Evolutionary conservation across 768 basidiomycete genomes (phyloP), one percentile per base, ranked within the genome.

Genomic region (Lactarius psammicola): DNA sequence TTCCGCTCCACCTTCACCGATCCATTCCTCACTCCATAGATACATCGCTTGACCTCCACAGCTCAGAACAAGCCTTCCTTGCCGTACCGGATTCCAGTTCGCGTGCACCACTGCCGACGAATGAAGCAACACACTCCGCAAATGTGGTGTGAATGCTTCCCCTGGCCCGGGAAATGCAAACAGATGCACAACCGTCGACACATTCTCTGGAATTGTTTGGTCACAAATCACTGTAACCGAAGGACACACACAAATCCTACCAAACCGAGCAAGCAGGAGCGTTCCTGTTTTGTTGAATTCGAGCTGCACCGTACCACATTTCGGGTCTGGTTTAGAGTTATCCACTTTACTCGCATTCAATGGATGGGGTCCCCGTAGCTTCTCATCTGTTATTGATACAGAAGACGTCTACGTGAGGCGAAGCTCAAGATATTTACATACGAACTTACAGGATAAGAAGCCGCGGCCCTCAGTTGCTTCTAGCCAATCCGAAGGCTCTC

Each of bases 1-100:
- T 72, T 85, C 87, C 53, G 83, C 82, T 23, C 77, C 78, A 4
- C 80, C 83, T 6, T 75, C 79, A 34, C 80, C 81, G 18, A 85
- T 76, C 89, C 89, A 92, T 71, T 93, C 91, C 67, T 92, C 90
- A 68, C 88, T 91, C 92, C 92, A 94, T 9, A 81, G 84, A 74
- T 89, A 91, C 28, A 92, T 73, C 61, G 87, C 85, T 62, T 83
- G 82, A 57, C 76, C 82, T 13, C 87, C 88, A 70, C 87, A 90
- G 68, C 89, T 88, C 10, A 90, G 70, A 0, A 80, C 84, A 28
- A 95, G 75, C 60, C 79, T 86, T 6, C 89, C 90, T 71, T 84
- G 84, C n/a, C 88, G 84, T n/a, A 85, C 83, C 34, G 93, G 92
- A 73, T 92, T 94, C 94, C 95, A 95, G 56, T 80, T 80, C 7